phyloP scores from a whole-genome alignment of 345 rosid genomes.

The Citropsis articulata region DNA sequence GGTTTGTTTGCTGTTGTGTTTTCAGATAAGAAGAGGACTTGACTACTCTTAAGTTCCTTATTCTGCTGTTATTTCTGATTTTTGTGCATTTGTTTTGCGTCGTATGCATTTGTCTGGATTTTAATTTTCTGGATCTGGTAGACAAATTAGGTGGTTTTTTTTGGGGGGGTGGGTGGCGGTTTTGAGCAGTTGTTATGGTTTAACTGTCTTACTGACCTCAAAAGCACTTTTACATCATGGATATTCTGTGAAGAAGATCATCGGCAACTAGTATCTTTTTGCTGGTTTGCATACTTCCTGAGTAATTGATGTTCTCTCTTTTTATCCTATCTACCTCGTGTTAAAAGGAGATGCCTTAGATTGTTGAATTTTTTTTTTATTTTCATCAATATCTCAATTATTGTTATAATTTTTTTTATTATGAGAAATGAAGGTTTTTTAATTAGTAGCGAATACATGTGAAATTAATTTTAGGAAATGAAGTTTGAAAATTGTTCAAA shows the following conservation, averaged over 20 bases:
- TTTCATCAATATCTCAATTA: neutral
- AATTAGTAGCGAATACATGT: neutral
- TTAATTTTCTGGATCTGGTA: neutral
- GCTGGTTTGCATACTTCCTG: too few species aligned
- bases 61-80: neutral
- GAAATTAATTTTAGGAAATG: neutral
- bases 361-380: neutral
- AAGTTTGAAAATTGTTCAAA: neutral
- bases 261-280: neutral
- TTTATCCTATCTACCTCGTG: neutral
- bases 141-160: neutral
- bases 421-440: neutral
- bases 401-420: neutral
- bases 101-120: neutral
- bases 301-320: neutral
- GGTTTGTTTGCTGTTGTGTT: neutral
- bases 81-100: neutral
- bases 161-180: too few species aligned
- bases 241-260: neutral
- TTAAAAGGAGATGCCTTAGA: neutral
- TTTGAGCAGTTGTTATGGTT: neutral
- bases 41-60: neutral
- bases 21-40: conserved; percentile 10
- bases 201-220: neutral
- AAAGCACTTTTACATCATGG: neutral